Conservation (phyloP, 1,139 yeast genomes). For the Geotrichum carabidarum region DNA sequence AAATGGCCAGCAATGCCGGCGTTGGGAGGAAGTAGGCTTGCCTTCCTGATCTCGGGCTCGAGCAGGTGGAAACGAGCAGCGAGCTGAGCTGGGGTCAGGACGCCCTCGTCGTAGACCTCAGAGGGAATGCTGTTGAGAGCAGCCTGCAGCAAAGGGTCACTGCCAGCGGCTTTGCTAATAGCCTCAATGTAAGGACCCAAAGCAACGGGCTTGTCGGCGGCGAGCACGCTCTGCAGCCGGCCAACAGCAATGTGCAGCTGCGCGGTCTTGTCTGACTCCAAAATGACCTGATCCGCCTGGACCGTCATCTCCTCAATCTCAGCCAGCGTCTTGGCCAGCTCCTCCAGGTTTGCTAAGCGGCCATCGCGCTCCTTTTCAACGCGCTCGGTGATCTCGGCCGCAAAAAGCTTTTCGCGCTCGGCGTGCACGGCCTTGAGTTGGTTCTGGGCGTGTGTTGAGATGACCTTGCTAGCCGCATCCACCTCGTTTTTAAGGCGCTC, state of each 20-base stretch:
- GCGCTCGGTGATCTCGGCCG: conserved; percentile 54
- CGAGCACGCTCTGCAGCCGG: conserved; percentile 49
- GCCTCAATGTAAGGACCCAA: conserved; percentile 38
- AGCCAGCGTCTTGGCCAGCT: conserved; percentile 53
- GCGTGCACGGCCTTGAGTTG: conserved; percentile 66
- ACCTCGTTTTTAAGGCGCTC: conserved; percentile 60
- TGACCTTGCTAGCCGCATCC: conserved; percentile 61
- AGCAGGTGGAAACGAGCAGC: conserved; percentile 69
- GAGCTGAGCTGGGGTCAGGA: conserved; percentile 48
- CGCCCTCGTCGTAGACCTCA: conserved; percentile 50
- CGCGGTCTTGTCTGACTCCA: conserved; percentile 52
- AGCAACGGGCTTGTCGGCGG: conserved; percentile 37
- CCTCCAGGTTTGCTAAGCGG: conserved; percentile 64
- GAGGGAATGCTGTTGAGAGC: conserved; percentile 46
- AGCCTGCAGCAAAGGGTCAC: conserved; percentile 41
- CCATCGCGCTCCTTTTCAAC: conserved; percentile 81
- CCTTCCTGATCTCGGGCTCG: conserved; percentile 82
- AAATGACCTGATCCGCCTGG: conserved; percentile 54
- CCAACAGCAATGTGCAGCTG: conserved; percentile 54
- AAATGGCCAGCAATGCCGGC: conserved; percentile 93
- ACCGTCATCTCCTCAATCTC: conserved; percentile 57
- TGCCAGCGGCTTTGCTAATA: conserved; percentile 26
- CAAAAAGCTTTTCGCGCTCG: conserved; percentile 68
- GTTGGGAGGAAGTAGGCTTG: conserved; percentile 85
- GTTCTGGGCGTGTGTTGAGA: conserved; percentile 71